phyloP scores from a whole-genome alignment of 192 early-diverging fungal species.

The Coemansia sp. region DNA sequence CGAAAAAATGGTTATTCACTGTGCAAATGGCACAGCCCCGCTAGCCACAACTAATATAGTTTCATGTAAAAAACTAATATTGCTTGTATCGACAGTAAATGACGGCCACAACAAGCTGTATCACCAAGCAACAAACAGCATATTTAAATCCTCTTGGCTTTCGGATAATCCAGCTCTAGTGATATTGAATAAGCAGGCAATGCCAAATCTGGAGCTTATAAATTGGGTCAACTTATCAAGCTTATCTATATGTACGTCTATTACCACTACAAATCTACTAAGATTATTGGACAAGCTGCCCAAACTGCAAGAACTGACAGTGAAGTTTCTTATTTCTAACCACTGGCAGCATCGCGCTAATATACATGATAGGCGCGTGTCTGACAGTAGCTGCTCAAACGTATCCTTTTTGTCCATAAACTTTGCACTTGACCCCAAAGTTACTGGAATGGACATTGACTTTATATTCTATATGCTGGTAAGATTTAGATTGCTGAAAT shows the following conservation, averaged over 20 bases:
- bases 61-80: conserved; percentile 3
- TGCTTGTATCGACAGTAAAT: background rate
- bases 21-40: background rate
- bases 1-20: conserved; percentile 1
- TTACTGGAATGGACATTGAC: background rate
- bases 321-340: conserved; percentile 13
- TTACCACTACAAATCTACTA: conserved; percentile 1
- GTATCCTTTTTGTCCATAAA: background rate
- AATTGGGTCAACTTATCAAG: conserved; percentile 3
- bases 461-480: conserved; percentile 9
- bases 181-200: conserved; percentile 3
- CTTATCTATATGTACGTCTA: conserved; percentile 1
- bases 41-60: background rate
- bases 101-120: background rate
- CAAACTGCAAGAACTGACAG: background rate
- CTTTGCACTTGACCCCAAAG: conserved; percentile 6
- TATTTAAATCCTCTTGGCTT: background rate
- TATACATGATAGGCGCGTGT: no score
- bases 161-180: conserved; percentile 4
- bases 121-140: conserved; percentile 2
- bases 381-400: background rate
- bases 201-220: conserved; percentile 6
- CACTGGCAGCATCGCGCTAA: background rate
- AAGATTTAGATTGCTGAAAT: background rate
- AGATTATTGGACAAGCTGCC: conserved; percentile 8